These are phyloP conservation scores for Penicillium cinerascens DNA, from an alignment of 495 filamentous ascomycete species.

Conservation along the genomic window DNA sequence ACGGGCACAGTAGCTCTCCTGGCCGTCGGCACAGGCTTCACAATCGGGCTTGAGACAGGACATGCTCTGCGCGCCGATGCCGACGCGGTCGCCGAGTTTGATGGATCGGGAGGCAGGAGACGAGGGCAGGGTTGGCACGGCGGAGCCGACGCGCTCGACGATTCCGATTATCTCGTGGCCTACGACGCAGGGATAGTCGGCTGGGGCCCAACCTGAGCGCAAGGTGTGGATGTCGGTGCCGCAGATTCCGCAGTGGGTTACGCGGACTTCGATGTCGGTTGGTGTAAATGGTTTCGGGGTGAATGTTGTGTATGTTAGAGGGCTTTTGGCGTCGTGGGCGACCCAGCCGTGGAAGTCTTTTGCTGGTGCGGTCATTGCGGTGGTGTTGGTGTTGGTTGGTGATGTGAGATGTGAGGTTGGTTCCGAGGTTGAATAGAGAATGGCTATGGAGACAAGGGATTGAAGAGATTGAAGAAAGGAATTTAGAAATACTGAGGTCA, in stretches of 20 bases:
- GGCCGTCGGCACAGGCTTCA: slow-evolving; percentile 58
- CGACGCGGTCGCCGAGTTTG: slow-evolving; percentile 77
- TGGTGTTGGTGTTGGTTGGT: not conserved
- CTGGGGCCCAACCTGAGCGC: slow-evolving; percentile 67
- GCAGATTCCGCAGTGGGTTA: slow-evolving; percentile 84
- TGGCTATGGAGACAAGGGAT: too few species aligned
- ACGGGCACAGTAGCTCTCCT: slow-evolving; percentile 66
- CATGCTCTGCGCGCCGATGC: slow-evolving; percentile 74
- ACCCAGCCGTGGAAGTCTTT: slow-evolving; percentile 79
- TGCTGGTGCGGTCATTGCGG: slow-evolving; percentile 16
- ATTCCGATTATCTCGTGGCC: slow-evolving; percentile 85
- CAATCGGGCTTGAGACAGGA: slow-evolving; percentile 68
- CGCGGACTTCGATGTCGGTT: slow-evolving; percentile 58
- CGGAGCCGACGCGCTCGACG: slow-evolving; percentile 62
- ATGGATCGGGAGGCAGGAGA: slow-evolving; percentile 55
- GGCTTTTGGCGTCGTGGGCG: slow-evolving; percentile 62
- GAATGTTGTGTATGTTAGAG: slow-evolving; percentile 68
- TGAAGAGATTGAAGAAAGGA: not conserved
- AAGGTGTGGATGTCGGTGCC: slow-evolving; percentile 76
- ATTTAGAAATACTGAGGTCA: not conserved
- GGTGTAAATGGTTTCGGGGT: slow-evolving; percentile 75
- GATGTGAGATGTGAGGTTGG: not conserved
- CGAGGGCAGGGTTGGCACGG: slow-evolving; percentile 21
- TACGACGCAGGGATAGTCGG: slow-evolving; percentile 68
- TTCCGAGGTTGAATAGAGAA: not conserved